Evolutionary conservation across 495 filamentous ascomycete genomes (phyloP).

Genomic region (Penicillium roqueforti): DNA sequence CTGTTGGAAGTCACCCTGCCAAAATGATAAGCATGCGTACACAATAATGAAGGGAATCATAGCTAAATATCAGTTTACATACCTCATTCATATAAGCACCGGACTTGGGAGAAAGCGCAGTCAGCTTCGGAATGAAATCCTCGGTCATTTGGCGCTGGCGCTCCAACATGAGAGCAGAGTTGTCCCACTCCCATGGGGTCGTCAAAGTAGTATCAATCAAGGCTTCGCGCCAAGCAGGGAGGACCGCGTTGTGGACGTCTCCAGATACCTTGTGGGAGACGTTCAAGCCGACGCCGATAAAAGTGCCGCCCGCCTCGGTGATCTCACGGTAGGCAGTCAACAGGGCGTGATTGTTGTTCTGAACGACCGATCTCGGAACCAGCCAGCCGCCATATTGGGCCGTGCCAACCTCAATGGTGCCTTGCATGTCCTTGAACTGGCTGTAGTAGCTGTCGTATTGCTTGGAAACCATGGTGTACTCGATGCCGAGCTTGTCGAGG

Average conservation of each 20-base stretch:
- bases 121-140: conserved; percentile 39
- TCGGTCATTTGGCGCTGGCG: conserved; percentile 39
- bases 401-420: conserved; percentile 38
- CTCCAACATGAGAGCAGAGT: conserved; percentile 30
- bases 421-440: conserved; percentile 40
- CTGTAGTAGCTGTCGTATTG: conserved; percentile 43
- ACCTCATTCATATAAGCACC: conserved; percentile 43
- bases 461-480: conserved; percentile 21
- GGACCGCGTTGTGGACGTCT: conserved; percentile 51
- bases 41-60: not conserved
- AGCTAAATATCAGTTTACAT: not conserved
- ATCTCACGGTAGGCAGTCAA: conserved; percentile 37
- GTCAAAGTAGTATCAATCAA: conserved; percentile 41
- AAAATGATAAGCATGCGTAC: not conserved
- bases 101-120: conserved; percentile 31
- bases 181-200: conserved; percentile 40
- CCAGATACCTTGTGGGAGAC: conserved; percentile 37
- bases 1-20: conserved; percentile 42
- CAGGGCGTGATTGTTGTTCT: conserved; percentile 46
- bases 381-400: conserved; percentile 56
- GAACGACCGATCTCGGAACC: conserved; percentile 47
- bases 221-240: conserved; percentile 57
- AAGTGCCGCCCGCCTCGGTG: conserved; percentile 37
- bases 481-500: conserved; percentile 27
- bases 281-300: conserved; percentile 44